Conservation (phyloP, 2,329 filamentous ascomycete genomes). For the Zymoseptoria crescenta region DNA sequence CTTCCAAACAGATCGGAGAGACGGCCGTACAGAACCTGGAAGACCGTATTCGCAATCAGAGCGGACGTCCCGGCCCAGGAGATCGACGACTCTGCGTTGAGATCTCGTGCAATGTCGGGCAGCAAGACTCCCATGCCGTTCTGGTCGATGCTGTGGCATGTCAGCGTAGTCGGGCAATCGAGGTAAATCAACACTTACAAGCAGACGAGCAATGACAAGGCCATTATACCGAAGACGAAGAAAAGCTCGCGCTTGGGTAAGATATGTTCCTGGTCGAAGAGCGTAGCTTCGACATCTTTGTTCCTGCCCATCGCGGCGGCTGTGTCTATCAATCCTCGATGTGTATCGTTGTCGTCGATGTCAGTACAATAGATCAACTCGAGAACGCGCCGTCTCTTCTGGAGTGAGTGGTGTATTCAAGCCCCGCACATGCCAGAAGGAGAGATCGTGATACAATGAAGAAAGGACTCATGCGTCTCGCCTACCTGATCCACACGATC, state of each 20-base stretch:
- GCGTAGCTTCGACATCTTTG: neutral
- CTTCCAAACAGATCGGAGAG: constrained; percentile 34
- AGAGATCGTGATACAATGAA: neutral
- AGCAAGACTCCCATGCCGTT: constrained; percentile 45
- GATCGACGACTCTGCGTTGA: constrained; percentile 41
- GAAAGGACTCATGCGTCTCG: neutral
- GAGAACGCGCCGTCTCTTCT: neutral
- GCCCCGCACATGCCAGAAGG: neutral
- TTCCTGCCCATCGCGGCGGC: neutral
- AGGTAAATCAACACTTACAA: constrained; percentile 29
- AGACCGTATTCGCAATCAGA: constrained; percentile 52
- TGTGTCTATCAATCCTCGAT: neutral
- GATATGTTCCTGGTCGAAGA: constrained; percentile 3
- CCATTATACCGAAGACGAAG: constrained; percentile 39
- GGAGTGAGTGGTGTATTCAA: neutral
- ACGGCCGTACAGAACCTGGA: constrained; percentile 57
- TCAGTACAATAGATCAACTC: neutral
- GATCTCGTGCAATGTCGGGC: constrained; percentile 30
- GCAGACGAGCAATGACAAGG: constrained; percentile 36
- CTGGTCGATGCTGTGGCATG: constrained; percentile 42
- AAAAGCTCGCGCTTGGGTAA: constrained; percentile 34
- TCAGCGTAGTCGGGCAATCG: neutral
- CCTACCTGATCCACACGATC: neutral
- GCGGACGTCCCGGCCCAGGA: constrained; percentile 49
- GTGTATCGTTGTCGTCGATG: neutral